A percentile compares a stretch with the other conserved stretches of the same genome.
These are phyloP conservation scores for Colletotrichum eremochloae DNA, from an alignment of 2,329 filamentous ascomycete genomes.

Conservation along the genomic window DNA sequence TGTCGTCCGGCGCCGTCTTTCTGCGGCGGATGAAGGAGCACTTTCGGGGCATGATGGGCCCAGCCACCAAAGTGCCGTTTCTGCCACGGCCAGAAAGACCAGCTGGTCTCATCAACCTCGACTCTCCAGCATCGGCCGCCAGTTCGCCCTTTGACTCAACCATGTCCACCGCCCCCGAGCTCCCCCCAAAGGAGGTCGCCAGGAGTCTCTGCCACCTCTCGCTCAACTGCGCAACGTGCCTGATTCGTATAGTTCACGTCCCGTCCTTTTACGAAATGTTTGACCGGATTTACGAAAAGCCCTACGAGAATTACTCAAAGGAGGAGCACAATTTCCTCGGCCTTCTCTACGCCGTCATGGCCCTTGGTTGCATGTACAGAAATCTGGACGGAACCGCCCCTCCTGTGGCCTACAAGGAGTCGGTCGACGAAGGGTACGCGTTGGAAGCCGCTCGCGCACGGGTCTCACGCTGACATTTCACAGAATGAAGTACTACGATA, in stretches of 20 bases:
- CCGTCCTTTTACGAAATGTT: constrained; percentile 85
- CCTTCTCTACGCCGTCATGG: constrained; percentile 77
- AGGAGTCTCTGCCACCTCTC: constrained; percentile 67
- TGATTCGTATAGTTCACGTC: constrained; percentile 80
- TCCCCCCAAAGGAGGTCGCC: constrained; percentile 75
- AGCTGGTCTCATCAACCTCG: constrained; percentile 69
- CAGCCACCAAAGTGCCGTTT: constrained; percentile 71
- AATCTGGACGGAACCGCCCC: constrained; percentile 68
- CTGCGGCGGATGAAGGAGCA: constrained; percentile 89
- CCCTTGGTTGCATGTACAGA: constrained; percentile 80
- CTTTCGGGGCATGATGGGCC: constrained; percentile 81
- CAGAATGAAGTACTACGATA: constrained; percentile 82
- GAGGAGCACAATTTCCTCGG: constrained; percentile 79
- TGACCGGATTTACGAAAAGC: constrained; percentile 80
- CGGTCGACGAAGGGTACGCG: constrained; percentile 69
- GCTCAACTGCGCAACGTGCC: constrained; percentile 68
- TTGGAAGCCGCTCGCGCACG: neutral
- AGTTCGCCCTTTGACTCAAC: constrained; percentile 74
- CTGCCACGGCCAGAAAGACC: constrained; percentile 65
- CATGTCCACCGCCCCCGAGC: constrained; percentile 69
- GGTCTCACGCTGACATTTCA: constrained; percentile 43
- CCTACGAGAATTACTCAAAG: constrained; percentile 71
- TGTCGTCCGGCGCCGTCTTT: constrained; percentile 92
- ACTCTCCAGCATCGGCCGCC: constrained; percentile 73
- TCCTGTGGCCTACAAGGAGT: constrained; percentile 61